Base-by-base conservation (phyloP, 148 eudicot species). In the Fagopyrum tataricum region DNA sequence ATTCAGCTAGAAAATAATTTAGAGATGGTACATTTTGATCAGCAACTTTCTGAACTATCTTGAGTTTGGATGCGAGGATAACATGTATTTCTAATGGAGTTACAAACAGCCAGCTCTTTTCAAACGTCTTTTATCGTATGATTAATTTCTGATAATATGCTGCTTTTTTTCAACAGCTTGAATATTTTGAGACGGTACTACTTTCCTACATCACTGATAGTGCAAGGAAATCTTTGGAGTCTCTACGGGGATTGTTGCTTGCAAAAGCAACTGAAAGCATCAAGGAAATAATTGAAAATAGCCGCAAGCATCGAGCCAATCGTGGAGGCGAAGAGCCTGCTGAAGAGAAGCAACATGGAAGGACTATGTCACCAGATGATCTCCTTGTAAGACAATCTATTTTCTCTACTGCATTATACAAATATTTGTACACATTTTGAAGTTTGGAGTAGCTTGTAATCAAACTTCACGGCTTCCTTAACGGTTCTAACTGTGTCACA, bases 111-210 rank as follows among this genome's bases (percentile, higher is more conserved):
- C 49, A 6, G 49, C 12, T 8, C 49, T 46, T 46, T 46, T 46
- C 49, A 8, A 31, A 31, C 37, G 37, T 31, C 37, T 31, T 31
- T 31, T 31, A 31, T 31, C 37, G 2, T 31, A 31, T 49, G n/a
- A 49, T 14, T 20, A 20, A 6, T 1, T 55, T 55, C 26, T 37
- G 43, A 37, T 70, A 46, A 70, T 70, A 44, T 70, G 51, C 37
- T 44, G 37, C 37, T 10, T 5, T 26, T 6, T 64, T 64, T 12
- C 4, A 14, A 64, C 96, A 95, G 99, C 97, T 95, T 76, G 96
- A 92, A 76, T 95, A 95, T 78, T 90, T 95, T 58, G 99, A 95
- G 89, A 95, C 97, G 40, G 84, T 95, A 78, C 79, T 95, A 73
- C 87, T 86, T 80, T 91, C 89, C 12, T 90, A 95, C 81, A 86